These are phyloP conservation scores for Thalia dealbata DNA, from an alignment of 176 grass and related monocot species.

Conservation along the genomic window DNA sequence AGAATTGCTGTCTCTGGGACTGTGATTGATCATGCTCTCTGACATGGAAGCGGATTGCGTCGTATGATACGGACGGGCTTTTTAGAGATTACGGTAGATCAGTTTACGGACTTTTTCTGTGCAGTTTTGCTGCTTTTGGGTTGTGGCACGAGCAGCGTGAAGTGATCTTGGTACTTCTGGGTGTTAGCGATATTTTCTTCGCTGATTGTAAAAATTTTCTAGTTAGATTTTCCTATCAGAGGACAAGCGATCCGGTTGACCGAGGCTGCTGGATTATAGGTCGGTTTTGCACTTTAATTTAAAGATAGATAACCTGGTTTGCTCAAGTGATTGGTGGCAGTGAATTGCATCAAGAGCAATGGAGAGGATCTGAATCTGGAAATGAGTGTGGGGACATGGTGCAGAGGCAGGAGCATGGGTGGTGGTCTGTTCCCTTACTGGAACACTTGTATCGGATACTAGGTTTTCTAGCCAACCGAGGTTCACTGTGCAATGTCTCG, in stretches of 20 bases:
- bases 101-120: background rate
- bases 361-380: conserved; percentile 13
- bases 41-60: conserved; percentile 12
- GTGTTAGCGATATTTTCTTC: background rate
- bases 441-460: conserved; percentile 26
- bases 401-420: conserved; percentile 17
- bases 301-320: background rate
- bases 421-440: conserved; percentile 23
- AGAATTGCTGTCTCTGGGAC: background rate
- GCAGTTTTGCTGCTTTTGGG: background rate
- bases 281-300: background rate
- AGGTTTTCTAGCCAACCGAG: conserved; percentile 18
- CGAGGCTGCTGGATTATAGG: conserved; percentile 4
- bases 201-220: background rate
- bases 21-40: background rate
- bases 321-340: background rate
- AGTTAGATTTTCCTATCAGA: background rate
- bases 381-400: conserved; percentile 27
- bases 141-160: background rate
- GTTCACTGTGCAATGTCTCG: conserved; percentile 66
- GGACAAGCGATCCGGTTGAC: background rate
- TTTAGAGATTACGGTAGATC: background rate
- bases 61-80: conserved; percentile 1
- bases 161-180: background rate
- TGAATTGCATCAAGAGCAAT: conserved; percentile 1